A percentile compares a stretch with the other conserved stretches of the same genome.
Evolutionary conservation across 2,329 filamentous ascomycete genomes (phyloP).

Genomic region (Aspergillus versicolor): DNA sequence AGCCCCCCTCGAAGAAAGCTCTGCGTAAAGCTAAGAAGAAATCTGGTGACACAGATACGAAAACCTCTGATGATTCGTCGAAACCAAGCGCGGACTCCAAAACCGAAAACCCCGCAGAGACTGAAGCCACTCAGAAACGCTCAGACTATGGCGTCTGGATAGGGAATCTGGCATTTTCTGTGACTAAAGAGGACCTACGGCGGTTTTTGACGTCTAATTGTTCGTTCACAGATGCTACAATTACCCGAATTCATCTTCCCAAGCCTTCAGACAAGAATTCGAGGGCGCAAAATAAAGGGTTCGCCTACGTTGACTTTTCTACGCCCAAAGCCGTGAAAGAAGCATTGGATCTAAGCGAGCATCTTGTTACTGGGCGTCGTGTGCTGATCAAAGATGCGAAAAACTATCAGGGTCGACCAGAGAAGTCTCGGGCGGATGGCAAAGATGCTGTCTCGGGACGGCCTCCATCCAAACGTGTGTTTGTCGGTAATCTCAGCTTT

Average conservation of each 20-base stretch:
- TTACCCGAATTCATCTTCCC: conserved; percentile 83
- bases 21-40: conserved; percentile 83
- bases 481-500: conserved; percentile 87
- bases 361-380: conserved; percentile 70
- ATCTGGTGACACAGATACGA: conserved; percentile 15
- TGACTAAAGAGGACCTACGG: conserved; percentile 71
- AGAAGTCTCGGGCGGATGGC: conserved; percentile 55
- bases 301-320: conserved; percentile 92
- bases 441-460: conserved; percentile 47
- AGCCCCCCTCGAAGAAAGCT: conserved; percentile 93
- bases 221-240: conserved; percentile 64
- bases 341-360: conserved; percentile 86
- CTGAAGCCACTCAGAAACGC: conserved; percentile 46
- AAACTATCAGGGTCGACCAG: conserved; percentile 84
- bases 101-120: conserved; percentile 33
- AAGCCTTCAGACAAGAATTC: conserved; percentile 52
- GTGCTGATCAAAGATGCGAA: conserved; percentile 92
- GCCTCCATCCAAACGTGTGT: conserved; percentile 75
- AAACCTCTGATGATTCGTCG: background rate
- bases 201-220: conserved; percentile 76
- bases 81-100: conserved; percentile 36
- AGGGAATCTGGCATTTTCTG: conserved; percentile 85
- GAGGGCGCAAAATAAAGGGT: conserved; percentile 78
- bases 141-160: conserved; percentile 92
- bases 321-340: conserved; percentile 66